Evolutionary conservation across 805 yeast species (phyloP).

Genomic region (Ogataea siamensis): DNA sequence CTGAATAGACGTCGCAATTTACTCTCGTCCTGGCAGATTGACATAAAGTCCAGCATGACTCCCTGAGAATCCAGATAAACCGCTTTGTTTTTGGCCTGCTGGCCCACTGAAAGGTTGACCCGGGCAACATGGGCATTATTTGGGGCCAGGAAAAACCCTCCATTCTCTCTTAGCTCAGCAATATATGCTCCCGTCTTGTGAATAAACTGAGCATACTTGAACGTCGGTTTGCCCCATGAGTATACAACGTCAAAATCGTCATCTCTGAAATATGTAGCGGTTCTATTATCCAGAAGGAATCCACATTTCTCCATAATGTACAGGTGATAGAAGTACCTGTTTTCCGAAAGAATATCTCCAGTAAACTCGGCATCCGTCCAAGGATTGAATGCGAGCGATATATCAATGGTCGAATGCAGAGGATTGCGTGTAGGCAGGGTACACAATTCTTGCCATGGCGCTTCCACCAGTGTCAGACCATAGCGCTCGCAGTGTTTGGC

Average conservation of each 20-base stretch:
- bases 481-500: constrained; percentile 80
- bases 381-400: constrained; percentile 67
- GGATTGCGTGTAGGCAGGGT: constrained; percentile 76
- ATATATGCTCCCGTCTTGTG: constrained; percentile 88
- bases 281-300: constrained; percentile 78
- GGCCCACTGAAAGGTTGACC: constrained; percentile 47
- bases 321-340: constrained; percentile 73
- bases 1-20: constrained; percentile 51
- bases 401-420: constrained; percentile 79
- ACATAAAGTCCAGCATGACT: constrained; percentile 67
- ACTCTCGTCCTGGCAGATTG: constrained; percentile 53
- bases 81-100: constrained; percentile 24
- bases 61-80: constrained; percentile 63
- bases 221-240: constrained; percentile 89
- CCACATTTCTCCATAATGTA: constrained; percentile 67
- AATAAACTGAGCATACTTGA: constrained; percentile 82
- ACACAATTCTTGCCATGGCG: constrained; percentile 87
- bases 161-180: constrained; percentile 79
- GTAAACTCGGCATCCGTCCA: constrained; percentile 60
- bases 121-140: constrained; percentile 81
- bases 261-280: constrained; percentile 57
- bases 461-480: constrained; percentile 78
- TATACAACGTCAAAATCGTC: constrained; percentile 63
- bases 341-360: constrained; percentile 42
- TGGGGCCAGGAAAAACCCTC: constrained; percentile 79